Evolutionary conservation across 2,329 filamentous ascomycete genomes (phyloP).

Genomic region (Aurifilum marmelostoma): DNA sequence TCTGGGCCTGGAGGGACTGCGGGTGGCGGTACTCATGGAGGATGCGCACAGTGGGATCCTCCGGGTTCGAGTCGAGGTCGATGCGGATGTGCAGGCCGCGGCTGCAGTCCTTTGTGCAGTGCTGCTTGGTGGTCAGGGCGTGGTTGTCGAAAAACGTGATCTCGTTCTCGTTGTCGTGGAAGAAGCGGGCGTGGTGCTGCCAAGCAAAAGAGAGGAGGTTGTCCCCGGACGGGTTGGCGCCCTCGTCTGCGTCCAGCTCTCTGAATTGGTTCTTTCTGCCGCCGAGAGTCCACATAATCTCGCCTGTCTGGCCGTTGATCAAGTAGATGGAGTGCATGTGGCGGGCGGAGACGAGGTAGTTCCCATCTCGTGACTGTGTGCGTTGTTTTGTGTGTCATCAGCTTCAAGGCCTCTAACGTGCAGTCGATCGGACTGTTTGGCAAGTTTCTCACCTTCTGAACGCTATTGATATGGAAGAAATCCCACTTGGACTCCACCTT

Average conservation of each 20-base stretch:
- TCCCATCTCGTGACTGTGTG: conserved; percentile 39
- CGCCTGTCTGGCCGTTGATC: conserved; percentile 52
- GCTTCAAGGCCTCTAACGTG: too few relatives aligned
- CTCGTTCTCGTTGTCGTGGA: conserved; percentile 34
- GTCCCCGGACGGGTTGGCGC: neutral
- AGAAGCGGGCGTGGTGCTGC: conserved; percentile 53
- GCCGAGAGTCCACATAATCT: conserved; percentile 56
- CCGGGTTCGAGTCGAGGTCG: conserved; percentile 35
- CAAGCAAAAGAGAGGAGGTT: conserved; percentile 38
- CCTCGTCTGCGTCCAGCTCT: conserved; percentile 29
- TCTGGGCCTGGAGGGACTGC: conserved; percentile 39
- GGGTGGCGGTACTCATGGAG: conserved; percentile 44
- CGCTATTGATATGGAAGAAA: conserved; percentile 60
- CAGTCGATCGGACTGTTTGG: too few relatives aligned
- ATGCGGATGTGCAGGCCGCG: conserved; percentile 44
- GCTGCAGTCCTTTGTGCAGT: conserved; percentile 34
- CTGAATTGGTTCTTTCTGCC: conserved; percentile 51
- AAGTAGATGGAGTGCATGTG: conserved; percentile 51
- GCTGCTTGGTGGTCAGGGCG: conserved; percentile 37
- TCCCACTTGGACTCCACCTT: conserved; percentile 3
- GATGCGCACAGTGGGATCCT: conserved; percentile 46
- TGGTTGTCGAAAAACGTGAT: conserved; percentile 53
- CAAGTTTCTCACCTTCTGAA: conserved; percentile 38
- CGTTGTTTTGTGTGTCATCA: neutral
- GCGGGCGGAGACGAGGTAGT: conserved; percentile 58